Base-by-base conservation (phyloP, 2,329 filamentous ascomycete species). In the Ophiosphaerella herpotricha region DNA sequence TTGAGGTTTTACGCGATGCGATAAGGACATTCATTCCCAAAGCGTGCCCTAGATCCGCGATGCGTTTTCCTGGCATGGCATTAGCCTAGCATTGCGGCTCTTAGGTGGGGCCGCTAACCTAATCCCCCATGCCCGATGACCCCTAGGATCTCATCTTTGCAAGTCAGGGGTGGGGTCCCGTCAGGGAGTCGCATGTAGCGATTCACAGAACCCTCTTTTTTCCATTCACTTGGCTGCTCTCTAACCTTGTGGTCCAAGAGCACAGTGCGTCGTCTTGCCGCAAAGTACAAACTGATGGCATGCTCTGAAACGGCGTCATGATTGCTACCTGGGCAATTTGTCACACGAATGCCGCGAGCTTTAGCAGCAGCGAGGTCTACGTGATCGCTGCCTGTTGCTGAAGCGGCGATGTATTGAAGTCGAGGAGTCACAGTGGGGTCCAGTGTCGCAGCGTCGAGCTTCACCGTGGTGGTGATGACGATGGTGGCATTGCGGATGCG, bases 111-210 rank as follows among this genome's bases (percentile, higher is more conserved):
- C 42, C 36, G 64, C 61, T 35, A 57, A 63, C 79, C 79, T 31
- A 82, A 64, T 13, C 71, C 70, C 1, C 80, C 80, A 61, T 81
- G 80, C 1, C 80, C 79, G 44, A 82, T 65, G 47, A 82, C 72
- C 1, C 77, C 79, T 54, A 80, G 60, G 3, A 75, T 72, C 64
- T 82, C 80, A 48, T 82, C 78, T 16, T 68, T 63, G 60, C 75
- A 78, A 1, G 75, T 78, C 55, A 79, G 56, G 36, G 78, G 77
- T 21, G 75, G 73, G 24, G 59, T 58, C 57, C 74, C 61, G 65
- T 70, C 63, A 9, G 50, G 48, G 51, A 75, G 71, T 16, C 63
- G 56, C 65, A 73, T 58, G 46, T 61, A 50, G 8, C 49, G 45
- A 24, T 64, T 67, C 53, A 77, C 52, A 31, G 66, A 71, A n/a